Conservation (phyloP, 148 eudicot genomes). For the Silene conica region DNA sequence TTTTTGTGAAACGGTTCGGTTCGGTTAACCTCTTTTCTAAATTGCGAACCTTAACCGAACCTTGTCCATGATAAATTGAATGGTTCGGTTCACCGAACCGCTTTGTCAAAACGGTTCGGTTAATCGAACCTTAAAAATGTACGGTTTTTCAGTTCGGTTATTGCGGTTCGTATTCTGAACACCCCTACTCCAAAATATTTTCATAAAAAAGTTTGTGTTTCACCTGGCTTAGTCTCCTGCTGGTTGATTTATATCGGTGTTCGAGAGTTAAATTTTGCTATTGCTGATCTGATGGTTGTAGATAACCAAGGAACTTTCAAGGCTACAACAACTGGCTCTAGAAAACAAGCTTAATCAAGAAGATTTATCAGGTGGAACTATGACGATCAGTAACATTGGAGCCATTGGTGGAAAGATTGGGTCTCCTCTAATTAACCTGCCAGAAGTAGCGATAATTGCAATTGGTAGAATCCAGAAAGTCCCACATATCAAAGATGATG, state of each 20-base stretch:
- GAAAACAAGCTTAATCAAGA: conserved; percentile 77
- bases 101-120: no score
- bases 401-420: conserved; percentile 95
- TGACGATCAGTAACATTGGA: conserved; percentile 91
- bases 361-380: conserved; percentile 84
- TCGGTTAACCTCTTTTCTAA: no score
- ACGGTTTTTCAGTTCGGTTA: no score
- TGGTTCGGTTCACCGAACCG: no score
- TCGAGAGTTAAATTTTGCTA: neutral
- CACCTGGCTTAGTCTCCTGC: neutral
- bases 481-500: conserved; percentile 66
- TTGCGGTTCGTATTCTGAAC: no score
- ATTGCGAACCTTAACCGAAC: no score
- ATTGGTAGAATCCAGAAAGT: conserved; percentile 71
- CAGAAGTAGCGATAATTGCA: conserved; percentile 88
- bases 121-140: no score
- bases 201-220: neutral
- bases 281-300: conserved; percentile 21
- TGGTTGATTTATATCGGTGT: neutral
- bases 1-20: no score
- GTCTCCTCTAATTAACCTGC: conserved; percentile 78
- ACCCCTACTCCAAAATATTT: neutral
- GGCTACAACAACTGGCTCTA: conserved; percentile 61
- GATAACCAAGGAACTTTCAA: conserved; percentile 83
- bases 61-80: no score